These are phyloP conservation scores for Phialocephala subalpina DNA, from an alignment of 2,329 filamentous ascomycete species.

Conservation along the genomic window DNA sequence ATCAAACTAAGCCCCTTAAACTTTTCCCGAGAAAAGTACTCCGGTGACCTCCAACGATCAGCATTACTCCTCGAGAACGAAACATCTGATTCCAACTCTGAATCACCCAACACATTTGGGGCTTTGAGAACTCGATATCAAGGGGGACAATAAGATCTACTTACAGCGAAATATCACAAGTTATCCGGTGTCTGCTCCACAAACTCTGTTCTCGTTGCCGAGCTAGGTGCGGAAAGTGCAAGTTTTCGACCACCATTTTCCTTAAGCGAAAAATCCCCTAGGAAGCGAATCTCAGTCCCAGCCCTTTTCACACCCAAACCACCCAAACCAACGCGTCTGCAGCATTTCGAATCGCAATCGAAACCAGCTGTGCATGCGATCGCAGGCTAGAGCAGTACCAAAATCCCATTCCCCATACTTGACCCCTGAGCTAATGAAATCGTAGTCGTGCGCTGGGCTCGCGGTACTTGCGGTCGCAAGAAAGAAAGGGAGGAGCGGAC, in stretches of 20 bases:
- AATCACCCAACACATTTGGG: neutral
- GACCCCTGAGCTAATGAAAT: slow-evolving; percentile 34
- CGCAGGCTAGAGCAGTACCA: slow-evolving; percentile 36
- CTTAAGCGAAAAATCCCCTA: neutral
- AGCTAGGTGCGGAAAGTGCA: too few relatives aligned
- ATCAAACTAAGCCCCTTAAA: slow-evolving; percentile 5
- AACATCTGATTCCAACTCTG: neutral
- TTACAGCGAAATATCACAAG: neutral
- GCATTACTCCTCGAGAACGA: slow-evolving; percentile 3
- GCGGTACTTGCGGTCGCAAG: slow-evolving; percentile 33
- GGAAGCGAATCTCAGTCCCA: slow-evolving; percentile 7
- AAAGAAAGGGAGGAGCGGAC: slow-evolving; percentile 28
- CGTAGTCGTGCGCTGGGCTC: slow-evolving; percentile 33
- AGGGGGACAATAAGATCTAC: neutral
- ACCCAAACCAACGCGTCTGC: slow-evolving; percentile 30
- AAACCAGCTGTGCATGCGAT: slow-evolving; percentile 31
- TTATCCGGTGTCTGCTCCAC: neutral
- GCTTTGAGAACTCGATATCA: neutral
- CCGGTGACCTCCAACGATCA: slow-evolving; percentile 6
- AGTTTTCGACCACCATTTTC: too few relatives aligned
- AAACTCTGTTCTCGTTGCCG: neutral
- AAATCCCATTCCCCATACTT: slow-evolving; percentile 12
- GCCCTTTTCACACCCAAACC: slow-evolving; percentile 20
- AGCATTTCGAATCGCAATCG: slow-evolving; percentile 29
- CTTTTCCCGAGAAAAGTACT: neutral